phyloP scores from a whole-genome alignment of 176 grass and related monocot genomes.

The Carex pumila region DNA sequence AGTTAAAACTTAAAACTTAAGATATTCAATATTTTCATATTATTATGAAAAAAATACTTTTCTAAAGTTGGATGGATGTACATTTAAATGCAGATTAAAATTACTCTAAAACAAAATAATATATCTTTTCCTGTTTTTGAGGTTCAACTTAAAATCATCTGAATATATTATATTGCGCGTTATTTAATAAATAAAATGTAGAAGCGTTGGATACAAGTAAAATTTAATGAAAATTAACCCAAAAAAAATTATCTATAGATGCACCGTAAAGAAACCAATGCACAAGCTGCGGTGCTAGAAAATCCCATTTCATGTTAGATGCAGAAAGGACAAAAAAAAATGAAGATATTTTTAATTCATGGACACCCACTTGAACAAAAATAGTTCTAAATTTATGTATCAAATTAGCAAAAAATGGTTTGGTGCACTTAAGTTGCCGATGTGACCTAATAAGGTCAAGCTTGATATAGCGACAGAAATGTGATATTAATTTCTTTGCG shows the following conservation, averaged over 20 bases:
- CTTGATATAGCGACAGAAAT: background rate
- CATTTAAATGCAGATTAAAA: too few species aligned
- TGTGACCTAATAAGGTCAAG: background rate
- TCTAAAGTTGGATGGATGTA: too few species aligned
- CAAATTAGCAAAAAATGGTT: background rate
- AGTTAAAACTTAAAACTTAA: too few species aligned
- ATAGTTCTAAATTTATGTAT: background rate
- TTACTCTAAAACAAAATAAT: too few species aligned
- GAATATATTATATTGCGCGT: background rate
- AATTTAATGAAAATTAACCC: too few species aligned
- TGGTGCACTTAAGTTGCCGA: background rate
- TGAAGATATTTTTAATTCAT: background rate
- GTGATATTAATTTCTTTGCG: background rate
- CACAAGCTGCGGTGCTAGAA: background rate
- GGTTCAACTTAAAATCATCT: background rate
- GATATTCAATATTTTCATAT: too few species aligned
- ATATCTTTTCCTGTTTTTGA: background rate
- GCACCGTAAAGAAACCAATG: background rate
- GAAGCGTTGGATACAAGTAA: background rate
- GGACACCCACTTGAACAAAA: background rate
- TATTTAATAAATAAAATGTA: too few species aligned
- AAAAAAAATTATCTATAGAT: background rate
- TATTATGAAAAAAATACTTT: too few species aligned
- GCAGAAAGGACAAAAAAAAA: background rate
- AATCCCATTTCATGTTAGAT: background rate